Evolutionary conservation across 2,329 filamentous ascomycete genomes (phyloP).

Genomic region (Ophiosphaerella korrae): DNA sequence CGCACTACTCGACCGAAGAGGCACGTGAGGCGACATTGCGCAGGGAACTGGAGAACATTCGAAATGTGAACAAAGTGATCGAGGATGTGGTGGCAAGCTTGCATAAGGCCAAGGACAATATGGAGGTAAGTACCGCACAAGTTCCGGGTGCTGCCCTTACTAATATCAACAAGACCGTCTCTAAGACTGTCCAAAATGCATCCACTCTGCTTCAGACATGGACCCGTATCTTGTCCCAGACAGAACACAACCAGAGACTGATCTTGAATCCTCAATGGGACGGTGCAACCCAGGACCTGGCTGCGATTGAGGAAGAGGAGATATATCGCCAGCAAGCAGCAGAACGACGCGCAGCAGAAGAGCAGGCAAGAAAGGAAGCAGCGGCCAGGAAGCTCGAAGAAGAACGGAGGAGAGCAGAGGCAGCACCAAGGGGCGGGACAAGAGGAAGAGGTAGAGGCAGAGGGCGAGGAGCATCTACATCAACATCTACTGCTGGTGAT

Average conservation of each 20-base stretch:
- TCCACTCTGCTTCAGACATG: constrained; percentile 91
- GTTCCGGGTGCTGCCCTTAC: constrained; percentile 3
- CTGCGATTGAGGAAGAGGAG: constrained; percentile 84
- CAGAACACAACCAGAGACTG: constrained; percentile 93
- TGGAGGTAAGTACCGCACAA: constrained; percentile 62
- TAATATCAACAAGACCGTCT: constrained; percentile 68
- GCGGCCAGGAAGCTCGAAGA: constrained; percentile 60
- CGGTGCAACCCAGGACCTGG: constrained; percentile 82
- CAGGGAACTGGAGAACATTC: constrained; percentile 80
- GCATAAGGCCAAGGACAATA: constrained; percentile 74
- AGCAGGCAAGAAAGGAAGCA: constrained; percentile 77
- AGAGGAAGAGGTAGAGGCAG: constrained; percentile 45
- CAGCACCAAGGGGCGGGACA: constrained; percentile 52
- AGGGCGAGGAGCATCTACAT: constrained; percentile 37
- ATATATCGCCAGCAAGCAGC: constrained; percentile 74
- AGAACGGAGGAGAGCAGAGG: constrained; percentile 63
- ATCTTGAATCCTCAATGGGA: constrained; percentile 89
- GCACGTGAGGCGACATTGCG: constrained; percentile 75
- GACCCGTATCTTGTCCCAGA: constrained; percentile 94
- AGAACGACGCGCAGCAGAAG: constrained; percentile 76
- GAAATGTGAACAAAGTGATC: constrained; percentile 85
- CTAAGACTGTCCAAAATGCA: constrained; percentile 81
- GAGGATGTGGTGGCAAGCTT: constrained; percentile 76
- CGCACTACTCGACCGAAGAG: constrained; percentile 67
- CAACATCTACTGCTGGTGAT: constrained; percentile 39